Evolutionary conservation across 495 filamentous ascomycete species (phyloP).

Genomic region (Hypomontagnella submonticulosa): DNA sequence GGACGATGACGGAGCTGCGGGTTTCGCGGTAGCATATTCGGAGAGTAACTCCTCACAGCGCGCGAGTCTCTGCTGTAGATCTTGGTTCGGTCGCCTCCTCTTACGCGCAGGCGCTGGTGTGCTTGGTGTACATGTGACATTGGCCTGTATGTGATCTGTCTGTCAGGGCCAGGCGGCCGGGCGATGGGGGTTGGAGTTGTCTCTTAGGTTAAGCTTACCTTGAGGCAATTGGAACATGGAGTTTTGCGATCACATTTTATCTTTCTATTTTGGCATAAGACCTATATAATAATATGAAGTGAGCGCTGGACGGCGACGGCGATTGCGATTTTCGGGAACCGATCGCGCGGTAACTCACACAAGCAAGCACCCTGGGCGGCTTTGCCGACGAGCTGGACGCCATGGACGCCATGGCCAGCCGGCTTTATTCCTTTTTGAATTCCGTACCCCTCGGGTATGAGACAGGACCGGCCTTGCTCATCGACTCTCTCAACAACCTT

Average conservation of each 20-base stretch:
- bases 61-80: slow-evolving; percentile 59
- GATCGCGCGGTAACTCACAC: slow-evolving; percentile 31
- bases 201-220: slow-evolving; percentile 27
- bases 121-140: slow-evolving; percentile 58
- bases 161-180: background rate
- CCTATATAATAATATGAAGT: slow-evolving; percentile 49
- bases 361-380: slow-evolving; percentile 40
- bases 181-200: slow-evolving; percentile 2
- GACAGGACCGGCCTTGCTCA: slow-evolving; percentile 14
- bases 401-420: slow-evolving; percentile 38
- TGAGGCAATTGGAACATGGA: slow-evolving; percentile 71
- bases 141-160: slow-evolving; percentile 47
- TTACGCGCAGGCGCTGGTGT: slow-evolving; percentile 61
- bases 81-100: slow-evolving; percentile 59
- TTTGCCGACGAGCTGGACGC: slow-evolving; percentile 42
- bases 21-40: slow-evolving; percentile 57
- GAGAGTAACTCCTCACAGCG: slow-evolving; percentile 61
- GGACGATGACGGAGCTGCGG: slow-evolving; percentile 35
- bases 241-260: slow-evolving; percentile 75
- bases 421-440: background rate
- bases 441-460: slow-evolving; percentile 19
- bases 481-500: slow-evolving; percentile 18
- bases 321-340: slow-evolving; percentile 1
- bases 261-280: slow-evolving; percentile 72
- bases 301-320: slow-evolving; percentile 8